Evolutionary conservation across 75 land plant species (phyloP).

Genomic region (Isoetes taiwanensis): DNA sequence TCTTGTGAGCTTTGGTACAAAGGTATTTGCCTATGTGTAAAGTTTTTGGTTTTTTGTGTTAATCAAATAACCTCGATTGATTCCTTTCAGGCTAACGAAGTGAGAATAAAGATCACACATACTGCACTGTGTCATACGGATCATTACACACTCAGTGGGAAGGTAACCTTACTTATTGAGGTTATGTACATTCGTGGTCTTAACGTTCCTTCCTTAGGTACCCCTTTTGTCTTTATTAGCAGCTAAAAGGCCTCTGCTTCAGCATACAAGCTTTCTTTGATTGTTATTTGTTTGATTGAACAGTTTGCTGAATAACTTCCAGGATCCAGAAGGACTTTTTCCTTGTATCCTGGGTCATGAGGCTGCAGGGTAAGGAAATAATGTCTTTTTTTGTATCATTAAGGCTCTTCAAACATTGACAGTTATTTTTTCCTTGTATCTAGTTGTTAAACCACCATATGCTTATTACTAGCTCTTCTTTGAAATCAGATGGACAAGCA

Average conservation of each 20-base stretch:
- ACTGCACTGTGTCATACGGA: conserved; percentile 52
- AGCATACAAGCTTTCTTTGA: too few relatives aligned
- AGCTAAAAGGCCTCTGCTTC: not conserved
- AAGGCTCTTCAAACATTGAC: too few relatives aligned
- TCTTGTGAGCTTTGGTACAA: not conserved
- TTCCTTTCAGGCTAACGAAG: conserved; percentile 18
- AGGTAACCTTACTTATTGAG: conserved; percentile 10
- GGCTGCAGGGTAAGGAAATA: conserved; percentile 81
- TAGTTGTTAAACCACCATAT: too few relatives aligned
- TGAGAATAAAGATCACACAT: conserved; percentile 20
- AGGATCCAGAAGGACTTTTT: conserved; percentile 33
- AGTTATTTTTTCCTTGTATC: too few relatives aligned
- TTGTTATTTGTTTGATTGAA: too few relatives aligned
- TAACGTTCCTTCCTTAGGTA: not conserved
- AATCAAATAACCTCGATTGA: not conserved
- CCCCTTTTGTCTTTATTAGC: not conserved
- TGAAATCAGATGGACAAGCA: too few relatives aligned
- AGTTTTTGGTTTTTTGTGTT: not conserved
- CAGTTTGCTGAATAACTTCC: conserved; percentile 5
- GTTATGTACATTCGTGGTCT: not conserved
- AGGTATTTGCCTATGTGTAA: not conserved
- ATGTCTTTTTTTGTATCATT: too few relatives aligned
- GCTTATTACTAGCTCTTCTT: too few relatives aligned
- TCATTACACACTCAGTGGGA: conserved; percentile 31
- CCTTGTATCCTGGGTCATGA: conserved; percentile 93